Conservation (phyloP, 352 stramenopile genomes). For the Thraustochytrium sp. region DNA sequence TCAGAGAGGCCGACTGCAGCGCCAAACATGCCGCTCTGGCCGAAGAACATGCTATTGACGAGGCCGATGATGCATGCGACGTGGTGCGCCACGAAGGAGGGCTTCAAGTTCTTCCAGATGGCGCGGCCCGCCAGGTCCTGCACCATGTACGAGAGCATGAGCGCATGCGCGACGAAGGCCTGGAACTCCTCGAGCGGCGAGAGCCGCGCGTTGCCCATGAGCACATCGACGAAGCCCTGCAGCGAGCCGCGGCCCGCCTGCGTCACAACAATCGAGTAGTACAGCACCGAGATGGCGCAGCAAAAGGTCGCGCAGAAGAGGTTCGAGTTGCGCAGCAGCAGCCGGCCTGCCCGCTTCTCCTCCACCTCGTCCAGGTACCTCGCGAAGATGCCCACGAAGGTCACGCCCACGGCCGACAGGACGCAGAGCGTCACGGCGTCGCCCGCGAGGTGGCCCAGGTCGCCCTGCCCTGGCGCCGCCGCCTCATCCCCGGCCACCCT, state of each 20-base stretch:
- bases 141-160: constrained; percentile 30
- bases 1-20: constrained; percentile 5
- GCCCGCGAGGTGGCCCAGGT: neutral
- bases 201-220: neutral
- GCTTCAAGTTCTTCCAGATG: neutral
- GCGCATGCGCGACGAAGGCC: constrained; percentile 6
- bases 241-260: neutral
- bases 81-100: neutral
- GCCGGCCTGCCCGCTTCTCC: neutral
- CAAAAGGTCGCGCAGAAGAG: constrained; percentile 35
- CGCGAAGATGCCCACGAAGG: constrained; percentile 22
- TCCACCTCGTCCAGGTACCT: constrained; percentile 32
- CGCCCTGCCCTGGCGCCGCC: no score
- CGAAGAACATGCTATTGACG: neutral
- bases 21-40: constrained; percentile 19
- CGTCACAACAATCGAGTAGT: constrained; percentile 1
- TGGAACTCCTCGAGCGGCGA: constrained; percentile 17
- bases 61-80: constrained; percentile 33
- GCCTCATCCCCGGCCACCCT: no score
- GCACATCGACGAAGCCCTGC: neutral
- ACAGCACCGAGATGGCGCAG: neutral
- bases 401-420: neutral
- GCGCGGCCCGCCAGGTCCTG: constrained; percentile 24
- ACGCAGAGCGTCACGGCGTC: neutral
- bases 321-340: constrained; percentile 4